These are phyloP conservation scores for Fusarium fujikuroi DNA, from an alignment of 2,329 filamentous ascomycete genomes.

Conservation along the genomic window DNA sequence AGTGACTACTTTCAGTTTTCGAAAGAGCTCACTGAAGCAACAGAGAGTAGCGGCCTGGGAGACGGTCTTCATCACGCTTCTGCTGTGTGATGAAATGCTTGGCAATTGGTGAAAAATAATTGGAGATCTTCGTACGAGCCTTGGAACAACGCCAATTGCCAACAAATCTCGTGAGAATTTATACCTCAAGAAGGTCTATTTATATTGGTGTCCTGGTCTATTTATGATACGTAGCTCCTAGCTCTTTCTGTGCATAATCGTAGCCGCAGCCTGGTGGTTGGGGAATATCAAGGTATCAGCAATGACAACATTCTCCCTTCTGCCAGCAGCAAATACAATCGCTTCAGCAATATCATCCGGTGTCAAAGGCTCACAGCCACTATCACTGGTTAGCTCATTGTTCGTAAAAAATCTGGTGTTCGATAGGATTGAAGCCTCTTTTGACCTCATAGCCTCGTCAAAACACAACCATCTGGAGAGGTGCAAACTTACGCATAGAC, in stretches of 20 bases:
- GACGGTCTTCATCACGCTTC: neutral
- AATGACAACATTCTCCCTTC: conserved; percentile 89
- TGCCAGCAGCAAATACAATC: conserved; percentile 83
- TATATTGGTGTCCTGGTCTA: neutral
- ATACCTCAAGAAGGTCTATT: neutral
- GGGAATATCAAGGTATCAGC: conserved; percentile 89
- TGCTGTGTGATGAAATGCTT: neutral
- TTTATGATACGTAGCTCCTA: neutral
- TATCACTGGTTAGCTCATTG: conserved; percentile 45
- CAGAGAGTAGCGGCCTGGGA: too few species aligned
- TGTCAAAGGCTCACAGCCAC: conserved; percentile 82
- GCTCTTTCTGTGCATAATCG: conserved; percentile 46
- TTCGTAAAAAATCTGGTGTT: too few species aligned
- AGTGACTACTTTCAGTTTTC: neutral
- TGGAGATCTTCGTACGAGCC: accelerated
- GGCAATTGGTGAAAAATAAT: too few species aligned
- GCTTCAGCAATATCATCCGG: conserved; percentile 91
- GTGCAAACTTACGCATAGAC: conserved; percentile 77
- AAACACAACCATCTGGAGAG: neutral
- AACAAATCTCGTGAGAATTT: accelerated
- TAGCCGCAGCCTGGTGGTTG: conserved; percentile 73
- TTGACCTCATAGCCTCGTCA: too few species aligned
- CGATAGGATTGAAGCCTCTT: too few species aligned
- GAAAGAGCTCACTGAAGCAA: neutral
- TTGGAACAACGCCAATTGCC: neutral